Evolutionary conservation across 2,329 filamentous ascomycete genomes (phyloP).

Genomic region (Curvularia eragrostidis): DNA sequence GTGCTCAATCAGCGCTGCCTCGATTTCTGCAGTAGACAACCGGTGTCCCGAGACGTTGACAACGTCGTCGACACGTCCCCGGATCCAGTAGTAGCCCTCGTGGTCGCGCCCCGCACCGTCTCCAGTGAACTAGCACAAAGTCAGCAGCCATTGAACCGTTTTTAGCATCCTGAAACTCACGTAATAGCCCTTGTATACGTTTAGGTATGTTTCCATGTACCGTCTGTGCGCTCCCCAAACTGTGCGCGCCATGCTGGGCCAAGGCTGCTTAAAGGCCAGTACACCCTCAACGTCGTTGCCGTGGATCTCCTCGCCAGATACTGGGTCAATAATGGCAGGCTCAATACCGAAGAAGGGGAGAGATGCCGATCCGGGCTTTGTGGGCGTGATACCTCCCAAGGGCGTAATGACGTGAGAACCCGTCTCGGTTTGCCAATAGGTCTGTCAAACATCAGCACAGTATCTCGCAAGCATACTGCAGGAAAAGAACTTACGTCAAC

Average conservation of each 20-base stretch:
- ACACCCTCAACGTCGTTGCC: conserved; percentile 98
- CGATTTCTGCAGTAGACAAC: conserved; percentile 95
- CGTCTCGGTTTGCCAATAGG: conserved; percentile 99
- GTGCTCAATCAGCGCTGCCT: conserved; percentile 95
- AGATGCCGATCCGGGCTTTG: conserved; percentile 94
- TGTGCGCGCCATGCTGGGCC: conserved; percentile 98
- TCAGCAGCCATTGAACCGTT: conserved; percentile 25
- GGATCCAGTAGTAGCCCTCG: conserved; percentile 99
- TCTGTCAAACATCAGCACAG: conserved; percentile 62
- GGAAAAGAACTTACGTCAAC: conserved; percentile 75
- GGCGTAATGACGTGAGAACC: conserved; percentile 96
- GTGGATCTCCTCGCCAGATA: conserved; percentile 89
- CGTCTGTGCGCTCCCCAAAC: conserved; percentile 98
- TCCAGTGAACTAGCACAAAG: conserved; percentile 72
- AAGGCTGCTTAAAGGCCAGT: conserved; percentile 94
- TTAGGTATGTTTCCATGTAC: conserved; percentile 98
- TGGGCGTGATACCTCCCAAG: conserved; percentile 89
- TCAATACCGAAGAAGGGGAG: conserved; percentile 98
- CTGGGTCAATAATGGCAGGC: conserved; percentile 94
- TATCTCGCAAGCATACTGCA: not conserved
- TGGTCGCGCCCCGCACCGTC: conserved; percentile 96
- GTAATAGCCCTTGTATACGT: conserved; percentile 98
- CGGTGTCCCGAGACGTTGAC: conserved; percentile 98
- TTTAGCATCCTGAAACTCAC: conserved; percentile 61
- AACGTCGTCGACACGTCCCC: conserved; percentile 96